A percentile compares a stretch with the other conserved stretches of the same genome.
Conservation (phyloP, 148 eudicot species). For the Camellia japonica region DNA sequence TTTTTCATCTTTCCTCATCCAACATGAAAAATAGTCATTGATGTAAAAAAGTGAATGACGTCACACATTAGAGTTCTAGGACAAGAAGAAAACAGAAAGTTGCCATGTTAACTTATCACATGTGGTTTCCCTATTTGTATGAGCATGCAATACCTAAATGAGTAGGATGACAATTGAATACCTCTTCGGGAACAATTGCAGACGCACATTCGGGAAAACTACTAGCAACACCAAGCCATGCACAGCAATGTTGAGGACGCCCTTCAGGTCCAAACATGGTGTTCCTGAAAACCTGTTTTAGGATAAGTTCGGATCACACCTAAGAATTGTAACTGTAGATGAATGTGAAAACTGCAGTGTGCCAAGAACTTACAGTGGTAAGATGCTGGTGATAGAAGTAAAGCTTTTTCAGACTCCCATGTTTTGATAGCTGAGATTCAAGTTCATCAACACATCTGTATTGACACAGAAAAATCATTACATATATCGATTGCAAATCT, state of each 20-base stretch:
- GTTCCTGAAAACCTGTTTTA: slow-evolving; percentile 85
- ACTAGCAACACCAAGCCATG: slow-evolving; percentile 99
- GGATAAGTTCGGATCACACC: slow-evolving; percentile 11
- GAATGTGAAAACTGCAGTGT: slow-evolving; percentile 2
- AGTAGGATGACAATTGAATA: slow-evolving; percentile 29
- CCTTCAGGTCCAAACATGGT: slow-evolving; percentile 99
- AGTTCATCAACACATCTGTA: slow-evolving; percentile 97
- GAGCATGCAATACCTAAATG: slow-evolving; percentile 10
- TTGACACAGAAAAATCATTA: slow-evolving; percentile 21
- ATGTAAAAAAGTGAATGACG: not conserved
- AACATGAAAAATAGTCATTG: slow-evolving; percentile 8
- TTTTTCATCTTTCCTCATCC: not conserved
- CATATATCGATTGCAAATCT: slow-evolving; percentile 6
- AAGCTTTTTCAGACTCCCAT: slow-evolving; percentile 92
- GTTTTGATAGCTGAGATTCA: slow-evolving; percentile 85
- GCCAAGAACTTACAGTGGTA: slow-evolving; percentile 66
- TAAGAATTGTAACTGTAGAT: slow-evolving; percentile 6
- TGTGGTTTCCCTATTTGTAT: not conserved
- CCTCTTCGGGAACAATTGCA: slow-evolving; percentile 96
- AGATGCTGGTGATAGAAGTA: slow-evolving; percentile 99
- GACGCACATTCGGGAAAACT: slow-evolving; percentile 99
- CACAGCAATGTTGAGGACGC: slow-evolving; percentile 99
- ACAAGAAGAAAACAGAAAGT: not conserved
- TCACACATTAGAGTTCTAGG: not conserved
- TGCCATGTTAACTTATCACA: not conserved